These are phyloP conservation scores for Pichia sp. DNA, from an alignment of 1,139 yeast species.

Conservation along the genomic window DNA sequence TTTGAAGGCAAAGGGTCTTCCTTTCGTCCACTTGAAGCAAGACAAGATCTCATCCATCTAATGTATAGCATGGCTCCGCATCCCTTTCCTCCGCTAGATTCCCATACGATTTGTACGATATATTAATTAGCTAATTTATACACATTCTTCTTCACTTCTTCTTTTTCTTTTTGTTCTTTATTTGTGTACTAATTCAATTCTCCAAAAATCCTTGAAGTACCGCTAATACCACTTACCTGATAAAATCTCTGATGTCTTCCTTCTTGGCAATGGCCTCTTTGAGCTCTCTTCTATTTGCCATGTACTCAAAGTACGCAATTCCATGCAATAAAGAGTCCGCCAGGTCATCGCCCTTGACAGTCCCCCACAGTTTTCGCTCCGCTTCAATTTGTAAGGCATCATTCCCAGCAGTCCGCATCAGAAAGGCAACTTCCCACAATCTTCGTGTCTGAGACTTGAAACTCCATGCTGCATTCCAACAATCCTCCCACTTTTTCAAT, in stretches of 20 bases:
- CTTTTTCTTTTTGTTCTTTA: no score
- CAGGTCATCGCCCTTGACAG: slow-evolving; percentile 50
- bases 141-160: no score
- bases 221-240: no score
- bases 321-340: slow-evolving; percentile 57
- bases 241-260: neutral
- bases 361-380: slow-evolving; percentile 14
- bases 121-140: no score
- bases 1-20: slow-evolving; percentile 18
- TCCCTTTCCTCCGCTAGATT: no score
- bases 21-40: slow-evolving; percentile 17
- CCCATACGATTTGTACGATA: no score
- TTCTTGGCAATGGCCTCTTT: neutral
- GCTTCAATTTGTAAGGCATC: slow-evolving; percentile 6
- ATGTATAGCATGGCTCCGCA: no score
- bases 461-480: slow-evolving; percentile 11
- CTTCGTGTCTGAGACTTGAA: slow-evolving; percentile 18
- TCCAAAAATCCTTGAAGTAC: no score
- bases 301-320: slow-evolving; percentile 45
- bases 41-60: no score
- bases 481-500: neutral
- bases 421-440: slow-evolving; percentile 20
- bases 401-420: slow-evolving; percentile 14
- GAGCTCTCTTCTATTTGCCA: slow-evolving; percentile 24
- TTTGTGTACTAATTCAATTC: no score